Conservation (phyloP, 2,329 filamentous ascomycete species). For the Fusarium xylarioides region DNA sequence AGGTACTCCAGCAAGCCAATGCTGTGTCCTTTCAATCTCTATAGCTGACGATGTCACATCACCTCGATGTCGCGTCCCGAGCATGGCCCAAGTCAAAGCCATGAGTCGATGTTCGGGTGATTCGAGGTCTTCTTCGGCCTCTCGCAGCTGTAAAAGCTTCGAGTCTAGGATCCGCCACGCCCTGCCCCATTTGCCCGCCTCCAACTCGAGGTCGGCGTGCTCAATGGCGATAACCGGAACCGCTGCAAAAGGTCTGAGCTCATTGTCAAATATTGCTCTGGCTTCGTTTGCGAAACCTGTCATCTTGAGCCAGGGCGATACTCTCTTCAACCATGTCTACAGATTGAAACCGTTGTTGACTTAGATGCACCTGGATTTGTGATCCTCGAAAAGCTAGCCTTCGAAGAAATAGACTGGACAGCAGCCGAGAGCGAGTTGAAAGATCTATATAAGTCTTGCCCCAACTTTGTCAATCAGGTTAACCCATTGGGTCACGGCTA, state of each 20-base stretch:
- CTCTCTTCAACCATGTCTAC: not conserved
- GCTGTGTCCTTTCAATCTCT: not conserved
- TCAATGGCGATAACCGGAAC: not conserved
- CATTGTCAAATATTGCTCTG: not conserved
- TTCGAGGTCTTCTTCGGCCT: not conserved
- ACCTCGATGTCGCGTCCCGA: not conserved
- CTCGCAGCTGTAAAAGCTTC: not conserved
- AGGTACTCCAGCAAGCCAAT: not conserved
- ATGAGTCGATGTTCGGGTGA: not conserved
- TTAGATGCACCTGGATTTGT: not conserved
- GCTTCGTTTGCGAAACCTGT: not conserved
- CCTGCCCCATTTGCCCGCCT: not conserved
- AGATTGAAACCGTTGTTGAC: not conserved
- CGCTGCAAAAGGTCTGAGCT: not conserved
- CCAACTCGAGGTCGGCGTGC: not conserved
- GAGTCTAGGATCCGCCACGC: not conserved
- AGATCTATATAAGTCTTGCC: not conserved
- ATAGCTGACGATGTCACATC: not conserved
- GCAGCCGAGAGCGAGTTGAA: not conserved
- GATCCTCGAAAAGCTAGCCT: not conserved
- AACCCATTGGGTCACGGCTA: not conserved
- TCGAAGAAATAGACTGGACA: fast-evolving
- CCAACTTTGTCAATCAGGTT: constrained; percentile 1
- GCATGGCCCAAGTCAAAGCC: not conserved
- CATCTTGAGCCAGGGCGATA: constrained; percentile 1